Evolutionary conservation across 2,329 filamentous ascomycete species (phyloP), one percentile per base, ranked within the genome.

Genomic region (Fusarium fracticaudum): DNA sequence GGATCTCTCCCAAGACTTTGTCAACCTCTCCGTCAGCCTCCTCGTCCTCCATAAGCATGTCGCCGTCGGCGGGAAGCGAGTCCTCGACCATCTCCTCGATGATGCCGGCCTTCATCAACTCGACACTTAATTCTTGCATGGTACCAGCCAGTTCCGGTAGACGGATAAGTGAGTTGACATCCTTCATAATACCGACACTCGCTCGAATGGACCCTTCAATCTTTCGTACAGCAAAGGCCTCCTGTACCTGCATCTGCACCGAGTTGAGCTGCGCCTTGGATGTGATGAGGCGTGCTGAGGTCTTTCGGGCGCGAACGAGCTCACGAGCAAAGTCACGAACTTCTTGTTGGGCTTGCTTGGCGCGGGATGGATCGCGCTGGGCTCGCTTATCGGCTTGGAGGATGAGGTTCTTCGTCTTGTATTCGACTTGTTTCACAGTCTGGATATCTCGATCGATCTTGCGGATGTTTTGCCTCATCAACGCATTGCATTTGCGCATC

Each of bases 11-110:
- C 33, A 99, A 86, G 18, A 98, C 92, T 87, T 96, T 97, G 80
- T 98, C 95, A 15, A 98, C 94, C 86, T 98, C 96, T 26, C 85
- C 86, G 80, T 93, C 91, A 5, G 88, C 91, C 82, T 94, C 92
- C 11, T 91, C 93, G 77, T 95, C 94, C 71, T 94, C 94, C 67
- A 93, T 91, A 66, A 94, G 89, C 60, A 90, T 86, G 76, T 94
- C 86, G 59, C 92, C 84, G 65, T 95, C 92, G 74, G 92, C 89
- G n/a, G 95, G 94, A 74, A 98, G 85, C 48, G 88, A 91, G 81
- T 98, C 96, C 54, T 92, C 93, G 9, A 97, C 91, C 93, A 98
- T 98, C 86, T 99, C 96, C 86, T 98, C 96, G 69, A 98, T 97
- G 75, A 99, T 96, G 22, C 96, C 96, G 6, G 96, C 96, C 85